A percentile compares a stretch with the other conserved stretches of the same genome.
Conservation (phyloP, 2,329 filamentous ascomycete genomes). For the Fusarium continuum region DNA sequence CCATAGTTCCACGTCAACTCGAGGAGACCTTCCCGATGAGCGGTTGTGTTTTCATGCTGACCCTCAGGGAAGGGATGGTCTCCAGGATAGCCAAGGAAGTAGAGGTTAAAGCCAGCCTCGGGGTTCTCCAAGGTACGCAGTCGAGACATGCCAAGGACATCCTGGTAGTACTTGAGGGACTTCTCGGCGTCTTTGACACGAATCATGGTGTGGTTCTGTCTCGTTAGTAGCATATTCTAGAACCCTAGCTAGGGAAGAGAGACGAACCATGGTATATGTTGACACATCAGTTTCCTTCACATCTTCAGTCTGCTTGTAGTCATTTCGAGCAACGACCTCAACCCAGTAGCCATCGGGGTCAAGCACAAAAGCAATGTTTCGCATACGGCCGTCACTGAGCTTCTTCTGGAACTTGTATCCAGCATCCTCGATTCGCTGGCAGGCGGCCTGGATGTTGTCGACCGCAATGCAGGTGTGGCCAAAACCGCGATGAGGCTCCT, state of each 20-base stretch:
- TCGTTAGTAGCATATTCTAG: conserved; percentile 1
- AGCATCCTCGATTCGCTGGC: conserved; percentile 86
- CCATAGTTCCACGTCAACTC: conserved; percentile 89
- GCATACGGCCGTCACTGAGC: conserved; percentile 86
- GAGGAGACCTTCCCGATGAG: conserved; percentile 81
- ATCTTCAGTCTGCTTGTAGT: conserved; percentile 75
- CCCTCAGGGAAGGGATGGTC: conserved; percentile 61
- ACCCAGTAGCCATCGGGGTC: conserved; percentile 92
- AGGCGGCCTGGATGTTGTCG: conserved; percentile 88
- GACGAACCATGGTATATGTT: conserved; percentile 75
- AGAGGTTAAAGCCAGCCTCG: conserved; percentile 83
- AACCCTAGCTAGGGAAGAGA: neutral
- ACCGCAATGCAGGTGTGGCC: conserved; percentile 87
- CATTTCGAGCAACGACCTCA: conserved; percentile 79
- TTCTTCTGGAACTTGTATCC: conserved; percentile 97
- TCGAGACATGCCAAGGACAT: conserved; percentile 88
- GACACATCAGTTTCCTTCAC: conserved; percentile 75
- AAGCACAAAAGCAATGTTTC: conserved; percentile 86
- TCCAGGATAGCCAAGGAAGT: conserved; percentile 85
- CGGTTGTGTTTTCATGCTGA: conserved; percentile 57
- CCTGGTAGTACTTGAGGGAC: conserved; percentile 82
- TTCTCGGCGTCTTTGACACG: conserved; percentile 84
- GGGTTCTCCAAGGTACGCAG: conserved; percentile 76
- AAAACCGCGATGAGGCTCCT: conserved; percentile 84
- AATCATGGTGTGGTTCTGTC: conserved; percentile 89